Conservation (phyloP, 257 asterid genomes). For the Verbena officinalis region DNA sequence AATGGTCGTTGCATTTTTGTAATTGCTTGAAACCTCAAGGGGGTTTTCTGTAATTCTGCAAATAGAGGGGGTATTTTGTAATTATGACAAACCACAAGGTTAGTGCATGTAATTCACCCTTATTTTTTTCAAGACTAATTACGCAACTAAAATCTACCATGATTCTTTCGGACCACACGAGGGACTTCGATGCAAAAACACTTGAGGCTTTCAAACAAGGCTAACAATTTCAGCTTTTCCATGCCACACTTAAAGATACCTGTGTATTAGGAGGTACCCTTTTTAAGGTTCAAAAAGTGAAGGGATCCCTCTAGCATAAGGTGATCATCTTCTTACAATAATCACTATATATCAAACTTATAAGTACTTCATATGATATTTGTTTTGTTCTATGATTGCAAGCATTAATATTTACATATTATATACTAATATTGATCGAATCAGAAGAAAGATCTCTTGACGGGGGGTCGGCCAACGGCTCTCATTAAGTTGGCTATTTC, state of each 20-base stretch:
- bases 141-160: no score
- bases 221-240: constrained; percentile 5
- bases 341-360: background rate
- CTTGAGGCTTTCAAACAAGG: no score
- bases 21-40: no score
- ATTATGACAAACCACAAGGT: no score
- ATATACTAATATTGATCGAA: background rate
- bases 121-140: no score
- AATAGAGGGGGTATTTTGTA: no score
- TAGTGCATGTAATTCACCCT: no score
- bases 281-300: constrained; percentile 22
- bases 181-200: no score
- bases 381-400: no score
- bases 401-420: constrained; percentile 33
- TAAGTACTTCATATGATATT: background rate
- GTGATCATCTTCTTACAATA: background rate
- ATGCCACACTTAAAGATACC: constrained; percentile 13
- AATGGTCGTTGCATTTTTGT: no score
- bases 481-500: constrained; percentile 82
- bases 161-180: no score
- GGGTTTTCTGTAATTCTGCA: no score
- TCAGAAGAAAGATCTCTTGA: constrained; percentile 79
- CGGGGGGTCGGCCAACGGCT: constrained; percentile 90
- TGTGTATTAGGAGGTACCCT: constrained; percentile 14
- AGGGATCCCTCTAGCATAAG: constrained; percentile 19